Conservation (phyloP, 176 grass and related monocot species). For the bread wheat (Triticum aestivum) region DNA sequence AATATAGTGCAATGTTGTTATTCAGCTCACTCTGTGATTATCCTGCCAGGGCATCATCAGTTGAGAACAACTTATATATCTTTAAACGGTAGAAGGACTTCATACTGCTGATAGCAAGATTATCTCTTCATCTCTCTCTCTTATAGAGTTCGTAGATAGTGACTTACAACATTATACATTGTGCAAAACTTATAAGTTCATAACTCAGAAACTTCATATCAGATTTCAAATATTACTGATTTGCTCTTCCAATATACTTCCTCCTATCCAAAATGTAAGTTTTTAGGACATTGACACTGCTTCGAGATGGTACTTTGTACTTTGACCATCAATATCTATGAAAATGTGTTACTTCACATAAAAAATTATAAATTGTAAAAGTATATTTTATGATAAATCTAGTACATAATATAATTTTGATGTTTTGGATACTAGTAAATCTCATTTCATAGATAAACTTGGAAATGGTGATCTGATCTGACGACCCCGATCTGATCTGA, state of each 20-base stretch:
- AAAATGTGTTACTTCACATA: not conserved
- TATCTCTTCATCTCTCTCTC: not conserved
- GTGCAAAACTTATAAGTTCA: not conserved
- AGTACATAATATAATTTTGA: too few species aligned
- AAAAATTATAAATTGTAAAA: too few species aligned
- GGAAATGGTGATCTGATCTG: not conserved
- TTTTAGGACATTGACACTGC: not conserved
- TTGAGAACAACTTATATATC: not conserved
- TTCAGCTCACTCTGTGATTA: constrained; percentile 17
- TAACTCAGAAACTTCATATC: not conserved
- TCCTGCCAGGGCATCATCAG: not conserved
- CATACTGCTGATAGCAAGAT: not conserved
- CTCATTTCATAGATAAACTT: not conserved
- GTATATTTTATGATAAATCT: too few species aligned
- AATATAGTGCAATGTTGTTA: not conserved
- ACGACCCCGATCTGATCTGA: not conserved
- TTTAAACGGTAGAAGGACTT: constrained; percentile 4
- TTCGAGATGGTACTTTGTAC: not conserved
- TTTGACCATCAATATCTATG: not conserved
- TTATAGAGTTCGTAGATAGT: not conserved
- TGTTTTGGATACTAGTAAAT: not conserved
- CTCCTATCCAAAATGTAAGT: not conserved
- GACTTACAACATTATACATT: not conserved
- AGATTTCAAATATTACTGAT: constrained; percentile 1
- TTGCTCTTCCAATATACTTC: not conserved